Evolutionary conservation across 331 rosid species (phyloP), one percentile per base, ranked within the genome.

Genomic region (Malus hybrid): DNA sequence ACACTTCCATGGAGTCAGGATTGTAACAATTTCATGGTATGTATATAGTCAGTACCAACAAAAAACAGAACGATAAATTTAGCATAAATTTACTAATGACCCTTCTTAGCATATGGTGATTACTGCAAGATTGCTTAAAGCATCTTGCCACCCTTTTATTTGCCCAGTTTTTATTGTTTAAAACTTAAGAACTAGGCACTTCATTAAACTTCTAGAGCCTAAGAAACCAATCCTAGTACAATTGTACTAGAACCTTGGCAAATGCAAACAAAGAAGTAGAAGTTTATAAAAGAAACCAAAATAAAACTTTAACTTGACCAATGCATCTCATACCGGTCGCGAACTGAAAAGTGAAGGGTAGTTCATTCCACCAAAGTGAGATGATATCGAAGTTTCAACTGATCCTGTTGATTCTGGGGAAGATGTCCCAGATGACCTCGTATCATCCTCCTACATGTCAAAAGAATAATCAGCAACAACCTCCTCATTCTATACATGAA

Each of bases 361-460:
- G 85, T 70, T 90, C 97, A 90, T 87, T 87, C 99, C 99, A 75
- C 97, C 96, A 87, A 92, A 95, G 83, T 92, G 99, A 74, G 99
- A 95, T 36, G 99, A 92, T 85, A 95, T 95, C 42, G 99, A 95
- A 73, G 97, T 92, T 86, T 95, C 99, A 68, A 95, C 97, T 13
- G 99, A 95, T 84, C 97, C 99, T n/a, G 91, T 87, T 60, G 99
- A 95, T 80, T 92, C 99, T 9, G 99, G 99, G 68, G 99, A 95
- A 66, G 99, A 95, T 56, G 96, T 69, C 73, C 99, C 99, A 82
- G 86, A 80, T 62, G 98, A 93, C 85, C 91, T 88, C 15, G 80
- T 96, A 77, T 90, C 98, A 83, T 92, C 97, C 78, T 95, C 97
- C 97, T 95, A 90, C 80, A 78, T 82, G 67, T 71, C 39, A 71